These are phyloP conservation scores for Hemileia vastatrix DNA, from an alignment of 1,284 basidiomycete species.

Conservation along the genomic window DNA sequence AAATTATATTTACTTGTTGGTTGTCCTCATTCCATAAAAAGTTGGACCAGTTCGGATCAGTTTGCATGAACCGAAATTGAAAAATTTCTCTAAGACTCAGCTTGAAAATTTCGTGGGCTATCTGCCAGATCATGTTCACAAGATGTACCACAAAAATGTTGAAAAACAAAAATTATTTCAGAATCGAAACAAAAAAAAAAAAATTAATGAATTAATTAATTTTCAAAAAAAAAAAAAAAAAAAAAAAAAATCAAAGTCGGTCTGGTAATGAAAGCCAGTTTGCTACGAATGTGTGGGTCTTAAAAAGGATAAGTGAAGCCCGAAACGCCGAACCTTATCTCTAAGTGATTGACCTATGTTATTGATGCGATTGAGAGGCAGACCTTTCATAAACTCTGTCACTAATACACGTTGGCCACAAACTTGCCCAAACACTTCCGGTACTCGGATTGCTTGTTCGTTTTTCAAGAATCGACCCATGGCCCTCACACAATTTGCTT, in stretches of 20 bases:
- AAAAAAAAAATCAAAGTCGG: neutral
- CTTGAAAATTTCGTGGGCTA: constrained; percentile 69
- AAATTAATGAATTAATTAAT: neutral
- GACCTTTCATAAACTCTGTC: constrained; percentile 75
- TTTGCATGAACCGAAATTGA: constrained; percentile 88
- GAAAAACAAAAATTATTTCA: neutral
- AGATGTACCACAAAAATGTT: no score
- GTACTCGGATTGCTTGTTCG: constrained; percentile 67
- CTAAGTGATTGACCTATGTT: constrained; percentile 53
- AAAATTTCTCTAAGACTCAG: constrained; percentile 86
- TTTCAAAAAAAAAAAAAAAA: constrained; percentile 13
- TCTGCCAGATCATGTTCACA: no score
- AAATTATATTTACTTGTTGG: constrained; percentile 42
- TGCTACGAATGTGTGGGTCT: neutral
- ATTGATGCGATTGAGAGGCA: constrained; percentile 54
- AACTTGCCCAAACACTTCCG: constrained; percentile 65
- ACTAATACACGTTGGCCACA: constrained; percentile 75
- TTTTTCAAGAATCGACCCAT: constrained; percentile 56
- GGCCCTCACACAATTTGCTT: constrained; percentile 61
- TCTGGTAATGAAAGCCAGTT: neutral
- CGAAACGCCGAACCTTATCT: constrained; percentile 55
- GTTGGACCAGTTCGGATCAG: constrained; percentile 97
- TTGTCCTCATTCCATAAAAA: constrained; percentile 73
- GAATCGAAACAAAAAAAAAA: neutral
- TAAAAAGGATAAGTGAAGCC: neutral